These are phyloP conservation scores for Pistacia atlantica DNA, from an alignment of 345 rosid species.

Conservation along the genomic window DNA sequence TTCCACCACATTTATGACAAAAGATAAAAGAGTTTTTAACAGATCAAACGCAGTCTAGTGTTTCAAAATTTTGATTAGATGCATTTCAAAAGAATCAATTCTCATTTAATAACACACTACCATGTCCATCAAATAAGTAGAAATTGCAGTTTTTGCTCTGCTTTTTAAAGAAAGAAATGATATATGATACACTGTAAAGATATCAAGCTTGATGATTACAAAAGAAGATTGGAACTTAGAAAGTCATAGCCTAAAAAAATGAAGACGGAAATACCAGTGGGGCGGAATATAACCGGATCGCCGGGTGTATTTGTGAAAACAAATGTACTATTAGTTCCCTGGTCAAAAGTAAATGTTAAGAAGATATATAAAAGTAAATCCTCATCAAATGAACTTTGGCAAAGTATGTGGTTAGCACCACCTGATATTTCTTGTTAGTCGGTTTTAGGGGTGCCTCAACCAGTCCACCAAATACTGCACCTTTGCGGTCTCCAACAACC, in stretches of 20 bases:
- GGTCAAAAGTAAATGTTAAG: constrained; percentile 30
- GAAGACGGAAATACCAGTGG: constrained; percentile 63
- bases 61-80: neutral
- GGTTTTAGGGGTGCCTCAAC: constrained; percentile 91
- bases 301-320: constrained; percentile 84
- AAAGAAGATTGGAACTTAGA: neutral
- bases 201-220: neutral
- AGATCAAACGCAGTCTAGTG: neutral
- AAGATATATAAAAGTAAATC: neutral
- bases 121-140: neutral
- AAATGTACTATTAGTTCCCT: constrained; percentile 92
- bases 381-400: constrained; percentile 8
- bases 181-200: neutral
- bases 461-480: constrained; percentile 93
- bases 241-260: neutral
- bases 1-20: neutral
- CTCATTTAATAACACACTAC: no score
- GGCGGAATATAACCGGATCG: constrained; percentile 61
- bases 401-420: constrained; percentile 21
- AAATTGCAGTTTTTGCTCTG: neutral
- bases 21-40: neutral
- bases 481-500: constrained; percentile 93
- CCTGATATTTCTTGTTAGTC: constrained; percentile 88
- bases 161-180: neutral
- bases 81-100: neutral